Conservation (phyloP, 139 green algal species). For the Volvox reticuliferus region DNA sequence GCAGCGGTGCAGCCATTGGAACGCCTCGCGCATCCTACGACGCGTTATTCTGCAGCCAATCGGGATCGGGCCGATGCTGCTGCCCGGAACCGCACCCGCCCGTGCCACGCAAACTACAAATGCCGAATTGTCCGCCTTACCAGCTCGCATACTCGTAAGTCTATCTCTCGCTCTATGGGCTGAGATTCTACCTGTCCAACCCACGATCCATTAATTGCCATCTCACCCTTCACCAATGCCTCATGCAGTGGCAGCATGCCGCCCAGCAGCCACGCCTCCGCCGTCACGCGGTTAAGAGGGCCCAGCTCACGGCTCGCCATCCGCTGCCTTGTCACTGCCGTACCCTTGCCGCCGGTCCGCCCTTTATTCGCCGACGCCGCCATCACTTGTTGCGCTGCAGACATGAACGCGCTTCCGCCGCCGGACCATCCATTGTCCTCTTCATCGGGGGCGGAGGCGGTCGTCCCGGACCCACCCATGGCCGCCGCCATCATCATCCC, state of each 20-base stretch:
- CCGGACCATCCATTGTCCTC: background rate
- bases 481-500: background rate
- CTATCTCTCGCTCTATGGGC: too few species aligned
- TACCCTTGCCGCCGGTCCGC: background rate
- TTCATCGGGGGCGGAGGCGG: background rate
- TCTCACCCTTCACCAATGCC: background rate
- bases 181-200: too few species aligned
- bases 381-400: background rate
- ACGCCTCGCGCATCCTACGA: too few species aligned
- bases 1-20: too few species aligned
- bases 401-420: background rate
- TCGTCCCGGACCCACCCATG: background rate
- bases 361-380: background rate
- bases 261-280: constrained; percentile 22
- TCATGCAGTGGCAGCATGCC: background rate
- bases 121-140: too few species aligned
- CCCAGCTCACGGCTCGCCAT: background rate
- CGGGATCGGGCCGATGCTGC: too few species aligned
- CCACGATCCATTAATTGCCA: background rate
- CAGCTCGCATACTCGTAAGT: too few species aligned
- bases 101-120: too few species aligned
- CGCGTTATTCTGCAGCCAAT: too few species aligned
- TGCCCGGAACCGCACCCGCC: too few species aligned
- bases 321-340: background rate
- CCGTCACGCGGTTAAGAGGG: background rate